These are phyloP conservation scores for Diaporthe citri DNA, from an alignment of 2,329 filamentous ascomycete genomes.

Conservation along the genomic window DNA sequence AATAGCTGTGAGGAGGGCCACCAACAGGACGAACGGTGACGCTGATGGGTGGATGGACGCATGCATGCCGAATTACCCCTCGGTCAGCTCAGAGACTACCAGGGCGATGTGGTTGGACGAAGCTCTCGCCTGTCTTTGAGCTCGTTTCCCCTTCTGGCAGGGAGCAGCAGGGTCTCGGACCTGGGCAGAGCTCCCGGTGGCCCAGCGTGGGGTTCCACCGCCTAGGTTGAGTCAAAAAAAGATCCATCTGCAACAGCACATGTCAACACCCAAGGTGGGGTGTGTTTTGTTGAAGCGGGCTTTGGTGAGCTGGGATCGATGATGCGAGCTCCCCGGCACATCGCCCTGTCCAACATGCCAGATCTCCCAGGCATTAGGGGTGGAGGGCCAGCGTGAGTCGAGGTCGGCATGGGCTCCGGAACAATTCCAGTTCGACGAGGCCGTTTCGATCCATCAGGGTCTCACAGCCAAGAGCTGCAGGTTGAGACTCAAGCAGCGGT, in stretches of 20 bases:
- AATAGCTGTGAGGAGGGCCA: neutral
- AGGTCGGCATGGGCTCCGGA: conserved; percentile 8
- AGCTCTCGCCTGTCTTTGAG: conserved; percentile 32
- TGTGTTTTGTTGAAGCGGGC: conserved; percentile 7
- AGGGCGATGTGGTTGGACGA: conserved; percentile 34
- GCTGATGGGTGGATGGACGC: neutral
- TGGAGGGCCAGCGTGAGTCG: conserved; percentile 1
- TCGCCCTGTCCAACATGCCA: neutral
- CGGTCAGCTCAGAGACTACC: conserved; percentile 34
- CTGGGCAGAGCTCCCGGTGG: neutral
- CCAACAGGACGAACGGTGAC: neutral
- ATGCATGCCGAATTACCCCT: conserved; percentile 11
- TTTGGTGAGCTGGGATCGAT: neutral
- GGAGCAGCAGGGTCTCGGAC: conserved; percentile 11
- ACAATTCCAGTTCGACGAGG: conserved; percentile 27
- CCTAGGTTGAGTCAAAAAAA: conserved; percentile 20
- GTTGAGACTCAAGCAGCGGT: conserved; percentile 18
- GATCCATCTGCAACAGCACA: conserved; percentile 22
- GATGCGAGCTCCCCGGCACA: neutral
- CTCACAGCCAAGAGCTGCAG: conserved; percentile 30
- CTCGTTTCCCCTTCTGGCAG: conserved; percentile 37
- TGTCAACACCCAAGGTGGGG: conserved; percentile 11
- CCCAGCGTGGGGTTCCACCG: conserved; percentile 18
- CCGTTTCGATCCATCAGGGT: conserved; percentile 22
- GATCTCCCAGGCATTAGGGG: conserved; percentile 11